Evolutionary conservation across 2,329 filamentous ascomycete genomes (phyloP), one percentile per base, ranked within the genome.

Genomic region (Aspergillus phoenicis): DNA sequence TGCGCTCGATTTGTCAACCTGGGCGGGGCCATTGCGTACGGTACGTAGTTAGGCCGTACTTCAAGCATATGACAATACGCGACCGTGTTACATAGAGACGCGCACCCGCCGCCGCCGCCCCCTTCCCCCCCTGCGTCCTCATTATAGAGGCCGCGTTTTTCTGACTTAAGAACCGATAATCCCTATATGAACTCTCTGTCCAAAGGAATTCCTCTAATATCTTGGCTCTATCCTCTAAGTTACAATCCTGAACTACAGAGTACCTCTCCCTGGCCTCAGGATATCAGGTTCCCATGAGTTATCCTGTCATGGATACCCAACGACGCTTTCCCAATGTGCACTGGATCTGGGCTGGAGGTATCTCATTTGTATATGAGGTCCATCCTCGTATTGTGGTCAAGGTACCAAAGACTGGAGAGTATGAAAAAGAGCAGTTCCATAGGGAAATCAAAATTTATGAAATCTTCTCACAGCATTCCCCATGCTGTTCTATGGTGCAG

Each of bases 341-440:
- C 48, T 70, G 66, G 65, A 59, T 70, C 49, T 65, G 64, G 59
- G 8, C 20, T 17, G 66, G 65, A 61, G 65, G 53, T 28, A 68
- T 68, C 48, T 68, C 62, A 6, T 66, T 62, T 22, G 62, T 70
- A n/a, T 70, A 71, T 54, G 64, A 70, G 52, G 64, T 70, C 38
- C 59, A 70, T 54, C 68, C 65, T 60, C 58, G 39, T 57, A 70
- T 71, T 24, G 66, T 70, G 41, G 68, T 70, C 62, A 71, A 71
- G 47, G 64, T 68, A 33, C 68, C 61, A 26, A 65, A 64, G 51
- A n/a, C 39, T 1, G 39, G 39, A n/a, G 39, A 41, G 39, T 41
- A 4, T 20, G 39, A 41, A n/a, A 41, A 17, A 41, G 39, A 41
- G 39, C n/a, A 41, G 8, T 41, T 41, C 39, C n/a, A 41, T 8